phyloP scores from a whole-genome alignment of 352 stramenopile genomes.

The Peronospora farinosa region DNA sequence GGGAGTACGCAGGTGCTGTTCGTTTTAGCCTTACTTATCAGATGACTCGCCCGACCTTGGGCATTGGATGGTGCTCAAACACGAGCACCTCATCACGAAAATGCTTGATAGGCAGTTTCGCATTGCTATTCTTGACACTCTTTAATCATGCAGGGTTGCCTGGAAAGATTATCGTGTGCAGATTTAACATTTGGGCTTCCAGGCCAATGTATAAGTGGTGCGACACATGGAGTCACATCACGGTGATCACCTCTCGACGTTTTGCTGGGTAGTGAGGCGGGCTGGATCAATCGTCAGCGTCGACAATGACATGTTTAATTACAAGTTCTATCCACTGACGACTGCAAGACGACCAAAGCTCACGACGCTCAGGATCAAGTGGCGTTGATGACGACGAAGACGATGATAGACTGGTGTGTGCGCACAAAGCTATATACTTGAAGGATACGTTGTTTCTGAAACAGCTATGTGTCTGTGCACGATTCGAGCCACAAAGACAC shows the following conservation, averaged over 20 bases:
- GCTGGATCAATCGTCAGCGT: conserved; percentile 16
- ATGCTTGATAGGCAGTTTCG: conserved; percentile 80
- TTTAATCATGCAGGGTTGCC: conserved; percentile 58
- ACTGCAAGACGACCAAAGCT: conserved; percentile 2
- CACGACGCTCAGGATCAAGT: conserved; percentile 11
- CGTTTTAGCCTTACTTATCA: conserved; percentile 88
- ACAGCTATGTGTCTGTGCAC: conserved; percentile 70
- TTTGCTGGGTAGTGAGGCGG: conserved; percentile 13
- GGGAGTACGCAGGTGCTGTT: conserved; percentile 58
- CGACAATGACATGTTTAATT: conserved; percentile 6
- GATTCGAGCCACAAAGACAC: conserved; percentile 59
- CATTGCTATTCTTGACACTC: conserved; percentile 86
- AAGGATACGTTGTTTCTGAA: conserved; percentile 83
- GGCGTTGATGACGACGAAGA: conserved; percentile 22
- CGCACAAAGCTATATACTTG: conserved; percentile 72
- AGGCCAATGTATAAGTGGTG: no score
- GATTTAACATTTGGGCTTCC: no score
- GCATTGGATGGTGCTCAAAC: no score
- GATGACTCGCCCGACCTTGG: conserved; percentile 36
- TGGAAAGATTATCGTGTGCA: conserved; percentile 77
- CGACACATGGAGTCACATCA: no score
- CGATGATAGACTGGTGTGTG: conserved; percentile 27
- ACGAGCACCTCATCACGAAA: conserved; percentile 46
- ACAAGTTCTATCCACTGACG: no score
- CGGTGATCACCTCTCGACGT: conserved; percentile 6